phyloP scores from a whole-genome alignment of 345 rosid species.

The Populus alba region DNA sequence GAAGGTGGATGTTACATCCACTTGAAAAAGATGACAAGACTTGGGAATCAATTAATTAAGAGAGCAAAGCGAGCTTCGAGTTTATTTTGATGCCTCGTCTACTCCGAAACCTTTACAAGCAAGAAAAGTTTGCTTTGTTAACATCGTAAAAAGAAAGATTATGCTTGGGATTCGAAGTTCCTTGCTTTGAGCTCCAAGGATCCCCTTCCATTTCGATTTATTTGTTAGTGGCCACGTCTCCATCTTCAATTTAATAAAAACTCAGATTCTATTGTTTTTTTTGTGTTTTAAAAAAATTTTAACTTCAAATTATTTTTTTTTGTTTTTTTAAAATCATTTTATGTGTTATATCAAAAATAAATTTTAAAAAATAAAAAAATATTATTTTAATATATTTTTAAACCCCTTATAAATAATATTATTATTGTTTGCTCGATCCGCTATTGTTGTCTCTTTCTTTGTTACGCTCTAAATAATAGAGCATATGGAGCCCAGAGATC shows the following conservation, averaged over 20 bases:
- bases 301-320: too few species aligned
- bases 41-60: neutral
- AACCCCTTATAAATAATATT: too few species aligned
- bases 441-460: neutral
- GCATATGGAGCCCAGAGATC: conserved; percentile 37
- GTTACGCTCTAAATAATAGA: conserved; percentile 2
- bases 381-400: too few species aligned
- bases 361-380: too few species aligned
- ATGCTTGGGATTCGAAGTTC: neutral
- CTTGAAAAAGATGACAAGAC: neutral
- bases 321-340: too few species aligned
- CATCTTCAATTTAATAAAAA: neutral
- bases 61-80: neutral
- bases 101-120: conserved; percentile 15
- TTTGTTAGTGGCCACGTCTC: neutral
- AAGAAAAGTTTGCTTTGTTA: conserved; percentile 12
- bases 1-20: conserved; percentile 18
- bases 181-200: neutral
- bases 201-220: neutral
- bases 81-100: conserved; percentile 14
- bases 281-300: too few species aligned
- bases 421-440: neutral
- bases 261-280: too few species aligned
- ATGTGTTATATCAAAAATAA: too few species aligned
- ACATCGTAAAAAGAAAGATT: neutral